Evolutionary conservation across 2,329 filamentous ascomycete species (phyloP), one percentile per base, ranked within the genome.

Genomic region (Lachnellula arida): DNA sequence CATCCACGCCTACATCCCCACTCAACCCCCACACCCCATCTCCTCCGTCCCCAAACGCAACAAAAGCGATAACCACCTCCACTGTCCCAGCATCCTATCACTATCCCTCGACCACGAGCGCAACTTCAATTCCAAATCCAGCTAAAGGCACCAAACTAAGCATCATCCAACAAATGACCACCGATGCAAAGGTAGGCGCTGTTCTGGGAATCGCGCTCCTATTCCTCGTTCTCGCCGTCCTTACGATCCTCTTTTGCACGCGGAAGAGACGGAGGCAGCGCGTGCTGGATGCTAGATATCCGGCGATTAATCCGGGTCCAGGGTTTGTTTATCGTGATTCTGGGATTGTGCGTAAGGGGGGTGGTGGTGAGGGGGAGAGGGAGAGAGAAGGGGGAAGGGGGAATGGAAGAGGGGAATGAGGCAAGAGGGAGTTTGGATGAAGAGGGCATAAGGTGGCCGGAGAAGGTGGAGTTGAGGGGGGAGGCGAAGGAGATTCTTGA

Each of bases 101-200:
- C 22, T 22, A 22, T 7, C 5, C 15, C 23, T 43, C 52, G 34
- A 40, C 49, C 22, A 32, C 42, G 22, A 47, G 22, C 7, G 15
- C 53, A 15, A 35, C 48, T 15, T 12, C 39, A 23, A 32, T 46
- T 17, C 14, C 42, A 58, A 66, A 17, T 48, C 60, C 14, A 3
- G n/a, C 37, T 17, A 14, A 5, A 40, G n/a, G 14, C 37, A 17
- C 37, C 37, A 8, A 17, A 19, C 42, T 19, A 11, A 44, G 11
- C 42, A 3, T 44, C 19, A 19, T 44, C 19, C 15, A 23, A 1
- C 23, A 44, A 12, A 12, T 44, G 17, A 19, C 15, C 6, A 44
- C 19, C 7, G 42, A 44, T 19, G 15, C 42, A 5, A 44, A 44
- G 11, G 42, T 44, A 15, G 42, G 42, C 19, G 17, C 19, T 11